Base-by-base conservation (phyloP, 352 stramenopile genomes). In the Globisporangium paddicum region DNA sequence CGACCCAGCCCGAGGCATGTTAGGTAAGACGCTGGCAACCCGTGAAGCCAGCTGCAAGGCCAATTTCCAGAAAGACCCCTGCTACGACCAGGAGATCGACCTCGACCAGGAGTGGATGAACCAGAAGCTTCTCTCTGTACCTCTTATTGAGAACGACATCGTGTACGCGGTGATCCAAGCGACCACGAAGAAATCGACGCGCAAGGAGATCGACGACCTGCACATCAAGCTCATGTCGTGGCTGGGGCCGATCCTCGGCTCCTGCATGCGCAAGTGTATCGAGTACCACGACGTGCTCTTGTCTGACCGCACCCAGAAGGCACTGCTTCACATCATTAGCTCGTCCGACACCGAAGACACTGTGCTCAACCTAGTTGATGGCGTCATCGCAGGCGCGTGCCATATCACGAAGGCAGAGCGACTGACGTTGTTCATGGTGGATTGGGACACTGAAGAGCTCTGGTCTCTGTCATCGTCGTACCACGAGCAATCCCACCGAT, bases 181-280 rank as follows among this genome's bases (percentile, higher is more conserved):
- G 9, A 86, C 79, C 6, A 88, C 74, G 23, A 67, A 75, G 9
- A 64, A 72, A 21, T 35, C 54, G 0, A 66, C 69, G 19, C 67
- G 59, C 16, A 60, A 69, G 13, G 74, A 72, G n/a, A 72, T 89
- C 38, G 78, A 90, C 37, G 72, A 79, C 2, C 71, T 87, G 23
- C 76, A 93, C 35, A 66, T 91, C 45, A 88, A 89, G 58, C 46
- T 94, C 35, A 56, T 95, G 42, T 84, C 81, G 52, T 92, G 85
- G 74, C 67, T 95, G 6, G 85, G 85, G 0, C 82, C 82, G 40
- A 92, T 95, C 63, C 64, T 95, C 38, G 87, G 77, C 44, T 86
- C 82, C 14, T 90, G 82, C 28, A 91, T 95, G 81, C 79, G 85
- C 13, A 91, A 92, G 54, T 91, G 81, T 47, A 93, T 95, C 53